Base-by-base conservation (phyloP, 495 filamentous ascomycete genomes). In the Penicillium odoratum region DNA sequence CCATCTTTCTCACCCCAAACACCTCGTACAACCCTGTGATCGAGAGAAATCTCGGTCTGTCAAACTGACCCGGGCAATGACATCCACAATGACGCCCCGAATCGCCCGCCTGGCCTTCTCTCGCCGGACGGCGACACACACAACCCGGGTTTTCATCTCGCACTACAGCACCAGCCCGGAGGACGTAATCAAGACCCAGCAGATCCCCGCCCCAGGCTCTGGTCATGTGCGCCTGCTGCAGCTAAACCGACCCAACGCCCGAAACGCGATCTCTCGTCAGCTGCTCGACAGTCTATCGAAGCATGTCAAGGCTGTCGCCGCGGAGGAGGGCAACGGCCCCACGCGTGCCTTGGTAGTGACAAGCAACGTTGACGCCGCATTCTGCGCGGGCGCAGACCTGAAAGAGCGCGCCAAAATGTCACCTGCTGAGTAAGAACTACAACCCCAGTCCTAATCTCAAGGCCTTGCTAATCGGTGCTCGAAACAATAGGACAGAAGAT, bases 331-430 rank as follows among this genome's bases (percentile, higher is more conserved):
- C 40, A 75, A 74, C 7, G 81, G 83, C 9, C 71, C 78, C 0
- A 96, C 92, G 8, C 75, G 94, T 44, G 91, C 87, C 0, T 63
- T 98, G 62, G 83, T 98, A 18, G 57, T 98, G 3, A 87, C 87
- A 11, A 92, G 87, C 60, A 89, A 88, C 7, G 77, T 88, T 16
- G 91, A 97, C 43, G 77, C 81, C 3, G 85, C 84, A 52, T 98
- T 98, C 74, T 98, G 93, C 74, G 92, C 95, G 0, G 94, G 94
- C 31, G 94, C 94, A 1, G 93, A 98, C 62, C 71, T 98, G 56
- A 98, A 97, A 68, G 94, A 97, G 77, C 79, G 93, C 21, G 81
- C 81, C 33, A 79, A 75, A 0, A 91, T 98, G 71, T 88, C 81
- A 4, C 77, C 72, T 53, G 84, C 88, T 52, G 87, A 97, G 86